Evolutionary conservation across 2,329 filamentous ascomycete genomes (phyloP).

Genomic region (Uncinocarpus reesii): DNA sequence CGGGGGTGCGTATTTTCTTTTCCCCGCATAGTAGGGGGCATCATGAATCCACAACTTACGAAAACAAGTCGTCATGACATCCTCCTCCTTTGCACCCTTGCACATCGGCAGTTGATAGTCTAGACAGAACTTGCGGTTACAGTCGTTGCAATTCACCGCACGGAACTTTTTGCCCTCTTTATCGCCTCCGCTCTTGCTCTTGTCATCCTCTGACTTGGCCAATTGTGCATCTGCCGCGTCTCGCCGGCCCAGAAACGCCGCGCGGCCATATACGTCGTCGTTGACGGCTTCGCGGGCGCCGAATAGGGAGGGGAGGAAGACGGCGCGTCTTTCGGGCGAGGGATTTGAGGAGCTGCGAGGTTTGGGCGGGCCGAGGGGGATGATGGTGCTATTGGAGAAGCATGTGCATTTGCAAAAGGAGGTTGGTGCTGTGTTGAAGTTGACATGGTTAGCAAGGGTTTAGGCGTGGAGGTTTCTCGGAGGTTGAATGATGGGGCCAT

Average conservation of each 20-base stretch:
- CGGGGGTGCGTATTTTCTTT: too few species aligned
- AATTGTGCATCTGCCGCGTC: not conserved
- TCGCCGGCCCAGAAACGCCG: not conserved
- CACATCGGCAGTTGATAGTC: constrained; percentile 53
- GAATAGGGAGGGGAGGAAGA: constrained; percentile 9
- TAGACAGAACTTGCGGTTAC: constrained; percentile 57
- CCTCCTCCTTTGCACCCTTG: constrained; percentile 51
- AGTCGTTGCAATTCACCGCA: constrained; percentile 51
- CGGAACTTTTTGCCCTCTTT: constrained; percentile 29
- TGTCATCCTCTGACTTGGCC: constrained; percentile 7
- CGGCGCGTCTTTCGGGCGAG: constrained; percentile 8
- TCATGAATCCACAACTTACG: constrained; percentile 33
- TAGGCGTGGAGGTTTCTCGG: too few species aligned
- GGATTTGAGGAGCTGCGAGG: constrained; percentile 15
- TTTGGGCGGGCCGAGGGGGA: constrained; percentile 47
- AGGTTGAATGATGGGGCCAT: constrained; percentile 16
- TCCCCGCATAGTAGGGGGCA: not conserved
- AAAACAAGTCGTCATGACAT: constrained; percentile 57
- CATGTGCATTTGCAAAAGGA: constrained; percentile 66
- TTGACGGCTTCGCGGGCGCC: constrained; percentile 16
- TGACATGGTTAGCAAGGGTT: constrained; percentile 1
- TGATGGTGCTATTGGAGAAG: constrained; percentile 57
- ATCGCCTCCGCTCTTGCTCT: constrained; percentile 4
- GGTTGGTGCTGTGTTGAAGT: constrained; percentile 32
- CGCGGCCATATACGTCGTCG: not conserved